These are phyloP conservation scores for Pythium utonaiense DNA, from an alignment of 352 stramenopile species.

Conservation along the genomic window DNA sequence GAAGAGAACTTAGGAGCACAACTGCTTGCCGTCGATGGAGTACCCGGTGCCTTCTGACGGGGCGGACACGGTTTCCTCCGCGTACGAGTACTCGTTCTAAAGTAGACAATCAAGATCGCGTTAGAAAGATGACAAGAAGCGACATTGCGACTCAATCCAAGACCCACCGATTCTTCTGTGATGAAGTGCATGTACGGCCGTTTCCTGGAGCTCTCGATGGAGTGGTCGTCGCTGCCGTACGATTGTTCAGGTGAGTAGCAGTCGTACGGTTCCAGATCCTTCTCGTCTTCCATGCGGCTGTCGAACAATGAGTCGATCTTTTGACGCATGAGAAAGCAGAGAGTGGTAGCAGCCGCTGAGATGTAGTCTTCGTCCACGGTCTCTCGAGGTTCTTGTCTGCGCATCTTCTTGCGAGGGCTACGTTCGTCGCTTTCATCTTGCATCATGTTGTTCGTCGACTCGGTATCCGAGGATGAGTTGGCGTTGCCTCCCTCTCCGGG, in stretches of 20 bases:
- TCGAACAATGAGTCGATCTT: conserved; percentile 83
- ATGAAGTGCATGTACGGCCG: conserved; percentile 79
- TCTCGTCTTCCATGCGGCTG: conserved; percentile 46
- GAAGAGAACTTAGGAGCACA: conserved; percentile 58
- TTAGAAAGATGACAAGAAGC: too few species aligned
- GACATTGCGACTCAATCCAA: background rate
- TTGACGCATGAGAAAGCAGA: conserved; percentile 83
- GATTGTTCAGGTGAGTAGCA: conserved; percentile 45
- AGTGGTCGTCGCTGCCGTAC: conserved; percentile 15
- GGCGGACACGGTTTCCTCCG: conserved; percentile 5
- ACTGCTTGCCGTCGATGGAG: conserved; percentile 70
- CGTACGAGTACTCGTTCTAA: conserved; percentile 29
- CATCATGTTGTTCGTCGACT: conserved; percentile 15
- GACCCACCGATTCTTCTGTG: conserved; percentile 47
- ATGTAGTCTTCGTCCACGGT: conserved; percentile 79
- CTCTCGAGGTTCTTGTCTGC: conserved; percentile 41
- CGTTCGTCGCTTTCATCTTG: conserved; percentile 25
- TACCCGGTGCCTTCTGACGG: conserved; percentile 28
- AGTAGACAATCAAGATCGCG: background rate
- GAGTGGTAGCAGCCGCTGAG: conserved; percentile 63
- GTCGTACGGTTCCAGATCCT: conserved; percentile 69
- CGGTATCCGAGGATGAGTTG: conserved; percentile 21
- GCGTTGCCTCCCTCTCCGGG: conserved; percentile 19
- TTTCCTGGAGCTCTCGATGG: conserved; percentile 42
- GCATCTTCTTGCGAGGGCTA: conserved; percentile 53